Base-by-base conservation (phyloP, 148 eudicot genomes). In the Amaranthus hypochondriacus region DNA sequence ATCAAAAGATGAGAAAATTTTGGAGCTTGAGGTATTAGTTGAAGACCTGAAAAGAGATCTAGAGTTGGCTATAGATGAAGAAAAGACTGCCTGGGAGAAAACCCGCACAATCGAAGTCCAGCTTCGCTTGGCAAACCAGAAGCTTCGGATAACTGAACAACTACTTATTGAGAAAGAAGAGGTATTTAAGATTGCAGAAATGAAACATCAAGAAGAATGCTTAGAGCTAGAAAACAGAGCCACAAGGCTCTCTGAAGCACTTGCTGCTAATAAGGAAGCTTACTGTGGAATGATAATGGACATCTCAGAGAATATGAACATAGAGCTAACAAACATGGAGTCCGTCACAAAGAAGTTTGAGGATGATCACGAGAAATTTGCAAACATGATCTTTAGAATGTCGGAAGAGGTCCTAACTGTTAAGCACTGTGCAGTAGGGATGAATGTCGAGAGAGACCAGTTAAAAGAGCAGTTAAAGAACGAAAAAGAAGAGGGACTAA, bases 121-220 rank as follows among this genome's bases (percentile, higher is more conserved):
- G 80, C 91, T 86, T 28, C 90, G 97, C 4, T 64, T 95, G 55
- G 69, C 93, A 5, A 85, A 79, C 80, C 98, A 92, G 80, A 95
- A 92, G 82, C 92, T 95, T 48, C 81, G 90, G 55, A 81, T 95
- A 55, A 90, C 98, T 44, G 98, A 95, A 75, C 97, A 94, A 79
- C 69, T 90, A 63, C 62, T 88, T 72, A 79, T 74, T 12, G 96
- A 92, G 81, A 86, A 85, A 46, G 98, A 95, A 79, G 89, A 75
- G 66, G 75, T 54, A 60, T 81, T 82, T 69, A 80, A 50, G 71
- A 76, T 18, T 46, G 83, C 83, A 56, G 89, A 87, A 68, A 83
- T 77, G 56, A 88, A 84, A 75, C 77, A 79, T 47, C 81, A 68
- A 61, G 78, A 85, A 83, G 93, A 90, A 52, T 78, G 80, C 66